These are phyloP conservation scores for Cenchrus fungigraminus DNA, from an alignment of 176 grass and related monocot genomes.

Conservation along the genomic window DNA sequence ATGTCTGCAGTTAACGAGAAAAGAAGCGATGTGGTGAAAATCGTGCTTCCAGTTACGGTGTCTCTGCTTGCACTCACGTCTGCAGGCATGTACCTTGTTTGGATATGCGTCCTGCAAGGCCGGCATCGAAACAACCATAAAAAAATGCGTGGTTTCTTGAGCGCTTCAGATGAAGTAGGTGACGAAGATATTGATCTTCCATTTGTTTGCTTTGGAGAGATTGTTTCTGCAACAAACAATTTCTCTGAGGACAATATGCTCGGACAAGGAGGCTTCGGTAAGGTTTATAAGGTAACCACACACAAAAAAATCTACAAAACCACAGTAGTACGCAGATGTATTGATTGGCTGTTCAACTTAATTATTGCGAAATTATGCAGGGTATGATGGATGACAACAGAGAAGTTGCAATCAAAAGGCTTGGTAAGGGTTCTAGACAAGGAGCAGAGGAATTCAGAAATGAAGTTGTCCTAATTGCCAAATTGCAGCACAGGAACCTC, in stretches of 20 bases:
- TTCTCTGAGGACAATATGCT: conserved; percentile 49
- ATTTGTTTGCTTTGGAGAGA: conserved; percentile 41
- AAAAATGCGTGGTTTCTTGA: background rate
- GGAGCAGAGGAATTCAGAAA: conserved; percentile 51
- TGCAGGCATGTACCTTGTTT: background rate
- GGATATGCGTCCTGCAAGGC: background rate
- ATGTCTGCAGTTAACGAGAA: background rate
- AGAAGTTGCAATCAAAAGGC: conserved; percentile 58
- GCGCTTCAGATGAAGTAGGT: background rate
- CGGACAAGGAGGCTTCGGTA: conserved; percentile 49
- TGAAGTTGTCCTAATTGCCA: conserved; percentile 49
- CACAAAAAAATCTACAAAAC: background rate
- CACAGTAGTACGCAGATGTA: background rate
- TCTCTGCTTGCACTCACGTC: background rate
- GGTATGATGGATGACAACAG: background rate
- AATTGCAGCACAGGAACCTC: conserved; percentile 44
- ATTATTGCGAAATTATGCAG: conserved; percentile 23
- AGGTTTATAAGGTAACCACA: conserved; percentile 54
- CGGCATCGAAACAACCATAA: background rate
- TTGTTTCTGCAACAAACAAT: conserved; percentile 49
- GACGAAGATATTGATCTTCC: conserved; percentile 32
- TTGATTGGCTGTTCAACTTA: background rate
- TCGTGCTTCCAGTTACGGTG: background rate
- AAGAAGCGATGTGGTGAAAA: background rate
- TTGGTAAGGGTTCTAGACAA: conserved; percentile 47